Evolutionary conservation across 345 rosid species (phyloP), one percentile per base, ranked within the genome.

Genomic region (Eucalyptus camaldulensis): DNA sequence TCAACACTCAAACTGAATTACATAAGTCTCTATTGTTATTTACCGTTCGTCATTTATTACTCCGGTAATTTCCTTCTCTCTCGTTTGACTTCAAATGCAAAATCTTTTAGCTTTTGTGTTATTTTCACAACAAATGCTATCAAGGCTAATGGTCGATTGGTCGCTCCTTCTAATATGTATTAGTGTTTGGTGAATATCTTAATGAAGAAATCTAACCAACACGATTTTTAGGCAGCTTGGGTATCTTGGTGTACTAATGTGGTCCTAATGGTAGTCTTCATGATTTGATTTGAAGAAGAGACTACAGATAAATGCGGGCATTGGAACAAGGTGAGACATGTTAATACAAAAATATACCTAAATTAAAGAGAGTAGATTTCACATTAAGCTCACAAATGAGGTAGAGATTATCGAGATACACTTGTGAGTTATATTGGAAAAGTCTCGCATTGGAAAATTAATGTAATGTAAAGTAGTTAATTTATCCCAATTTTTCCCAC

Each of bases 361-460:
- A 27, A 27, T 29, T 12, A 62, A 62, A 13, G 33, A 13, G 33
- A 62, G 16, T 6, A 29, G 17, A 13, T 29, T 6, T 62, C 6
- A 29, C 33, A 62, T 62, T 29, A 29, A 62, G 69, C 15, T 62
- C 33, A 27, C 6, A 65, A 15, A 4, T 0, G 37, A 65, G 21
- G 37, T 8, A 4, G 21, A 65, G 40, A 65, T 65, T 65, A 31
- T 65, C 8, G 3, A n/a, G 19, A 65, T 65, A 14, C 76, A n/a
- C 3, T 7, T 15, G 40, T n/a, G 19, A 65, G 16, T 65, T n/a
- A n/a, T n/a, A 65, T 15, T 65, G 8, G 37, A 15, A 65, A 15
- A n/a, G 21, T n/a, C 40, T 15, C 0, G 0, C 21, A 15, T n/a
- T 4, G 5, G 8, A 65, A n/a, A n/a, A 65, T 15, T n/a, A 9